A percentile compares a stretch with the other conserved stretches of the same genome.
Conservation (phyloP, 1,284 basidiomycete genomes). For the Porodaedalea pini region DNA sequence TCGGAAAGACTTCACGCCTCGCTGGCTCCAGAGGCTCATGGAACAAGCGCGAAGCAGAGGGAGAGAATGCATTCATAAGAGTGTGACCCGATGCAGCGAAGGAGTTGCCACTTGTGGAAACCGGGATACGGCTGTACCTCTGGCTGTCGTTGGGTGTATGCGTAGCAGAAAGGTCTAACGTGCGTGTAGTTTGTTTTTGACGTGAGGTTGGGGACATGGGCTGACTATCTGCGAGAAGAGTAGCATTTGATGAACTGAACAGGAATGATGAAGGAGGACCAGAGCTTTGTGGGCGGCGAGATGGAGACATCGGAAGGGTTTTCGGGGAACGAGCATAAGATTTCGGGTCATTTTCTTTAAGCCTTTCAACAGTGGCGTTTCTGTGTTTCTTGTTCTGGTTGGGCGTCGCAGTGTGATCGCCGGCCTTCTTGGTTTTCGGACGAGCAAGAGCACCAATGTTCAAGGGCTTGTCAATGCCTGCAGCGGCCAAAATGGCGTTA, state of each 20-base stretch:
- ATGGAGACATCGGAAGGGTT: slow-evolving; percentile 6
- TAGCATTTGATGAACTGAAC: not conserved
- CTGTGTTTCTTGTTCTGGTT: slow-evolving; percentile 9
- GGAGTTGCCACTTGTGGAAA: not conserved
- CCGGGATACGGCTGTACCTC: not conserved
- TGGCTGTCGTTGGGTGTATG: not conserved
- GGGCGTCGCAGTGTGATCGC: not conserved
- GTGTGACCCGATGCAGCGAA: not conserved
- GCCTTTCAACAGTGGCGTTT: not conserved
- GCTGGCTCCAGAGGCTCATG: slow-evolving; percentile 11
- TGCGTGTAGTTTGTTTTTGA: not conserved
- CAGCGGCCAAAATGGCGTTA: not conserved
- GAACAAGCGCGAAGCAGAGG: not conserved
- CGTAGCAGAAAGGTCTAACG: not conserved
- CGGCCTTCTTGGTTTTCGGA: slow-evolving; percentile 3
- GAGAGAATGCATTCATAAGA: slow-evolving; percentile 7
- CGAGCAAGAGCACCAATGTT: slow-evolving; percentile 13
- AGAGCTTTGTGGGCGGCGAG: not conserved
- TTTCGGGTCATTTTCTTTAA: slow-evolving; percentile 13
- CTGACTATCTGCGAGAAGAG: not conserved
- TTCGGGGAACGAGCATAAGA: slow-evolving; percentile 6
- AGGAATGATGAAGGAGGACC: not conserved
- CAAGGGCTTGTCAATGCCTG: slow-evolving; percentile 15
- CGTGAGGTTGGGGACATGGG: not conserved
- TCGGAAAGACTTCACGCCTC: slow-evolving; percentile 15